Percentiles rank a stretch among this genome's conserved stretches.
phyloP scores from a whole-genome alignment of 2,329 filamentous ascomycete species.

The Dactylellina parvicollis region DNA sequence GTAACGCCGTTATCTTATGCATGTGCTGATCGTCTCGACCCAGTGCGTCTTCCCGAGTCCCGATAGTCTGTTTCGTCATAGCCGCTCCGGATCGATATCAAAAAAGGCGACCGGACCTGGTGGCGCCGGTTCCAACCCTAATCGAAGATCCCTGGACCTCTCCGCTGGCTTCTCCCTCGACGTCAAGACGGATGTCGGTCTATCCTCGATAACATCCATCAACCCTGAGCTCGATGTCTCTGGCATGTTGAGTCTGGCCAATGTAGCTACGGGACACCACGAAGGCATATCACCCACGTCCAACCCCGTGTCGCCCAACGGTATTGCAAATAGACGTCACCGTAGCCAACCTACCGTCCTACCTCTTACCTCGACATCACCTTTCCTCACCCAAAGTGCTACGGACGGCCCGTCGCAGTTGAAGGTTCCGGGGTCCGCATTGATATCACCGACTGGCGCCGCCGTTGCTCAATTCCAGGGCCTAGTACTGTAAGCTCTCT shows the following conservation, averaged over 20 bases:
- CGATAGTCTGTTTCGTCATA: conserved; percentile 55
- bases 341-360: conserved; percentile 41
- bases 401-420: conserved; percentile 44
- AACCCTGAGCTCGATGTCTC: conserved; percentile 52
- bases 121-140: conserved; percentile 35
- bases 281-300: conserved; percentile 53
- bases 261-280: conserved; percentile 51
- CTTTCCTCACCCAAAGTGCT: conserved; percentile 32
- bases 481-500: conserved; percentile 55
- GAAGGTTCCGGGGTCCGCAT: conserved; percentile 43
- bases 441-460: conserved; percentile 51
- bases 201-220: conserved; percentile 46
- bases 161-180: conserved; percentile 47
- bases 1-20: conserved; percentile 22
- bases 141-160: conserved; percentile 44
- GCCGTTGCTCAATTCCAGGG: conserved; percentile 57
- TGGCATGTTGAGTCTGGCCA: conserved; percentile 51
- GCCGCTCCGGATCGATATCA: conserved; percentile 56
- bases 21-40: conserved; percentile 22
- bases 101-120: conserved; percentile 36
- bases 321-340: conserved; percentile 47
- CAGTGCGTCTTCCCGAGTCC: conserved; percentile 52
- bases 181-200: conserved; percentile 35
- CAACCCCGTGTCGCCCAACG: conserved; percentile 44
- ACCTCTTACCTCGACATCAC: conserved; percentile 37